A percentile compares a stretch with the other conserved stretches of the same genome.
Conservation (phyloP, 805 yeast species). For the Metschnikowia drakensbergensis region DNA sequence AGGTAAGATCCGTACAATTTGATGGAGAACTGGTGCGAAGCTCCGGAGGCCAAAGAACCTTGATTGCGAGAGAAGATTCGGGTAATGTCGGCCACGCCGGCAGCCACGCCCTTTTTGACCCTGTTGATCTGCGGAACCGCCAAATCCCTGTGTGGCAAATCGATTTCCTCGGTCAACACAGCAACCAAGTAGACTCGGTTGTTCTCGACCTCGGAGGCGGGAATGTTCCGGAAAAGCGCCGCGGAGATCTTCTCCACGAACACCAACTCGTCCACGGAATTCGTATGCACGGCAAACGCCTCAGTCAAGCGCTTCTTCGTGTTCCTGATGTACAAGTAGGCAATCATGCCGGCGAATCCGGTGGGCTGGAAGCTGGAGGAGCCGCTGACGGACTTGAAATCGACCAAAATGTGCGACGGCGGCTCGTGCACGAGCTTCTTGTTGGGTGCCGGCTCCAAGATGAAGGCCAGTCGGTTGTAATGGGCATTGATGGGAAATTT, state of each 20-base stretch:
- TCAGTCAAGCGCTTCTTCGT: constrained; percentile 66
- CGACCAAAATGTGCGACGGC: constrained; percentile 69
- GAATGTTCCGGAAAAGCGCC: constrained; percentile 74
- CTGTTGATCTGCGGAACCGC: constrained; percentile 31
- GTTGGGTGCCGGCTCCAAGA: constrained; percentile 45
- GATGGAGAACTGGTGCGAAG: constrained; percentile 66
- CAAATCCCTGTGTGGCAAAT: constrained; percentile 34
- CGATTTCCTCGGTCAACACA: constrained; percentile 65
- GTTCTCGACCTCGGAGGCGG: constrained; percentile 58
- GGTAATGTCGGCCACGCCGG: constrained; percentile 83
- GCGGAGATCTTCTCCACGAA: constrained; percentile 67
- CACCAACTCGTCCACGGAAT: constrained; percentile 52
- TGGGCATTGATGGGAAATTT: constrained; percentile 57
- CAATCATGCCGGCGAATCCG: constrained; percentile 68
- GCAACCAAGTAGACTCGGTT: constrained; percentile 74
- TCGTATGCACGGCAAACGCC: constrained; percentile 68
- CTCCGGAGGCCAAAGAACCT: constrained; percentile 57
- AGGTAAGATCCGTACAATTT: constrained; percentile 69
- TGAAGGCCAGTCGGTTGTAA: constrained; percentile 22
- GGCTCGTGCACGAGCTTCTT: constrained; percentile 47
- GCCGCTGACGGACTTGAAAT: constrained; percentile 64
- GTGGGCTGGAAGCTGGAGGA: constrained; percentile 58
- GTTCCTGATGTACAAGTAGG: constrained; percentile 67
- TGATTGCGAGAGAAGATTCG: constrained; percentile 66
- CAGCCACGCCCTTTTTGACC: constrained; percentile 77